These are phyloP conservation scores for Puccinia triticina DNA, from an alignment of 1,284 basidiomycete genomes.

Conservation along the genomic window DNA sequence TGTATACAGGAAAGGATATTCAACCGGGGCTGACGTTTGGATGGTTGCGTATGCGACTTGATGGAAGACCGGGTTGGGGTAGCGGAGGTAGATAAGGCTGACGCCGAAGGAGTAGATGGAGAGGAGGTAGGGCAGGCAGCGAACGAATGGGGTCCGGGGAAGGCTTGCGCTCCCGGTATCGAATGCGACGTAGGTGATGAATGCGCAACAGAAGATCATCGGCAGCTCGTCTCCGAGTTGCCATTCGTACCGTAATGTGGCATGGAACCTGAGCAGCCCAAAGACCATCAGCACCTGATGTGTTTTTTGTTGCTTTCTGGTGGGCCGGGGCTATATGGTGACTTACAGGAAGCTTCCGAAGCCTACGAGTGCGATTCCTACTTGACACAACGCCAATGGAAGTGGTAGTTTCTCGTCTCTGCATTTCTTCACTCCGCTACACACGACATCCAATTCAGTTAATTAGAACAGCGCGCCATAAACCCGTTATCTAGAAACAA, in stretches of 20 bases:
- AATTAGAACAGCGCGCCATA: neutral
- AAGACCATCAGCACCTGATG: neutral
- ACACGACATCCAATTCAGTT: neutral
- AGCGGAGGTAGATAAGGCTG: conserved; percentile 56
- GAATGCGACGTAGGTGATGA: conserved; percentile 56
- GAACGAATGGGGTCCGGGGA: conserved; percentile 49
- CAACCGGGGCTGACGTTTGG: conserved; percentile 57
- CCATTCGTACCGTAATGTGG: conserved; percentile 57
- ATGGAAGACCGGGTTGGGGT: conserved; percentile 65
- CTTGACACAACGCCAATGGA: conserved; percentile 43
- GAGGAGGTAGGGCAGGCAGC: conserved; percentile 52
- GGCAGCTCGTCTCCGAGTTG: conserved; percentile 60
- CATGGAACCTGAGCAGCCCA: conserved; percentile 55
- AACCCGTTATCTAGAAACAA: conserved; percentile 4
- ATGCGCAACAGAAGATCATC: conserved; percentile 59
- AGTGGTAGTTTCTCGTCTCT: conserved; percentile 38
- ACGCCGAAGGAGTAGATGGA: conserved; percentile 53
- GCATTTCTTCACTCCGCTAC: conserved; percentile 41
- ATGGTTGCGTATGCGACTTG: conserved; percentile 64
- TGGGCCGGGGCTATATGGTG: neutral
- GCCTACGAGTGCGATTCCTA: conserved; percentile 45
- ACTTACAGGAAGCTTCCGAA: conserved; percentile 51
- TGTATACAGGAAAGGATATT: conserved; percentile 19
- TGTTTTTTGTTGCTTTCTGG: no score
- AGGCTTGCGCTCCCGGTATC: conserved; percentile 54